Conservation (phyloP, 352 stramenopile species). For the Globisporangium megalacanthum region DNA sequence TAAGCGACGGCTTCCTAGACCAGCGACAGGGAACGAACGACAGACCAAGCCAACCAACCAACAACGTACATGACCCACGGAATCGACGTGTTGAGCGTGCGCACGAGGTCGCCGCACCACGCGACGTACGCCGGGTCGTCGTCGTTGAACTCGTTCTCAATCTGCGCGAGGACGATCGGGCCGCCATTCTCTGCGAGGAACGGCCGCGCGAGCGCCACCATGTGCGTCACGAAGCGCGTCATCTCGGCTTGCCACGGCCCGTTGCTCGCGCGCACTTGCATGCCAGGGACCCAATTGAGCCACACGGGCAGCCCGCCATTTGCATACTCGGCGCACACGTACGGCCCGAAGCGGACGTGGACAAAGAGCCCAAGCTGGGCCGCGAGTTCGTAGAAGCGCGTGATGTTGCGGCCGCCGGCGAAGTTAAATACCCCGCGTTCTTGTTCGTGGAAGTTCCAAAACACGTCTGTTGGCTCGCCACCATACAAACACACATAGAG, state of each 20-base stretch:
- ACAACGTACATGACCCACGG: conserved; percentile 66
- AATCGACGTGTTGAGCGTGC: conserved; percentile 48
- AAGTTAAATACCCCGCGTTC: conserved; percentile 52
- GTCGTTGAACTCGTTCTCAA: conserved; percentile 58
- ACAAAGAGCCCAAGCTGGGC: conserved; percentile 53
- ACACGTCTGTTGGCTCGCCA: conserved; percentile 38
- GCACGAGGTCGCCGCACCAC: conserved; percentile 53
- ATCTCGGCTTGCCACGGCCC: conserved; percentile 42
- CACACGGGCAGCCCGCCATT: conserved; percentile 60
- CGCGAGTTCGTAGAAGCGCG: conserved; percentile 53
- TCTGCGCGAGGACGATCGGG: conserved; percentile 70
- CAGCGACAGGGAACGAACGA: too few species aligned
- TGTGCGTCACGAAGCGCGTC: conserved; percentile 51
- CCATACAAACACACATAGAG: too few species aligned
- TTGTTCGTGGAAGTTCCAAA: conserved; percentile 69
- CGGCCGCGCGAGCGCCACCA: conserved; percentile 55
- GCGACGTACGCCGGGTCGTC: conserved; percentile 45
- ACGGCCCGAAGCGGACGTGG: conserved; percentile 63
- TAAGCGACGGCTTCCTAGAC: too few species aligned
- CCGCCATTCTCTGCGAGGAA: conserved; percentile 60
- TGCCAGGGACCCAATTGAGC: conserved; percentile 46
- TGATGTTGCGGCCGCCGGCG: conserved; percentile 41
- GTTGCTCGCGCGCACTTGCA: conserved; percentile 46
- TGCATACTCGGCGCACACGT: conserved; percentile 62
- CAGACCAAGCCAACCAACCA: too few species aligned